These are phyloP conservation scores for Passalora sequoiae DNA, from an alignment of 2,329 filamentous ascomycete species.

Conservation along the genomic window DNA sequence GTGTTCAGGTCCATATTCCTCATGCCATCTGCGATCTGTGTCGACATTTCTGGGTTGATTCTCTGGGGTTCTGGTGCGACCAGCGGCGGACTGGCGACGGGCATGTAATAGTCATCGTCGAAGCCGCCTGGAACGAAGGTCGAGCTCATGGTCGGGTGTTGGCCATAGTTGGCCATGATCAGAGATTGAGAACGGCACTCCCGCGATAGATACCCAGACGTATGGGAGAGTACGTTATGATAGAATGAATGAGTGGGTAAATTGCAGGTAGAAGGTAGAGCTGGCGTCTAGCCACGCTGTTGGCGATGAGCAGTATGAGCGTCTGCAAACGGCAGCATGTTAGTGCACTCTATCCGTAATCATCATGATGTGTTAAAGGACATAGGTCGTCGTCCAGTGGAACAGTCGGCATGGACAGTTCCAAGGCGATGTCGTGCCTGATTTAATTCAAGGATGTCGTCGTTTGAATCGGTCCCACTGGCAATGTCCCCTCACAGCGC, in stretches of 20 bases:
- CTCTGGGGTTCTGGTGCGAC: conserved; percentile 65
- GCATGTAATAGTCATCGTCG: conserved; percentile 66
- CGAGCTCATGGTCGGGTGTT: conserved; percentile 43
- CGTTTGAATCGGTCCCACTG: background rate
- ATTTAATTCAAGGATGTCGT: too few relatives aligned
- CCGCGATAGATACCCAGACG: background rate
- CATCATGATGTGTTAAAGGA: background rate
- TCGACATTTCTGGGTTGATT: conserved; percentile 68
- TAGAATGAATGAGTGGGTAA: background rate
- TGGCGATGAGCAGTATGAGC: too few relatives aligned
- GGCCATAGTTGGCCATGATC: conserved; percentile 20
- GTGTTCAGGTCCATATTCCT: conserved; percentile 67
- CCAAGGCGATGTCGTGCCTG: too few relatives aligned
- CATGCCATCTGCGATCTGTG: conserved; percentile 93
- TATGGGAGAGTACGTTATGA: background rate
- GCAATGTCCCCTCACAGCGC: conserved; percentile 1
- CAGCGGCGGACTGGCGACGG: conserved; percentile 52
- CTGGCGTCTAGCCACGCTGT: too few relatives aligned
- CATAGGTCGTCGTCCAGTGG: background rate
- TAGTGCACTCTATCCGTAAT: background rate
- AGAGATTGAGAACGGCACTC: background rate
- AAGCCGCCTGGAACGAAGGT: conserved; percentile 64
- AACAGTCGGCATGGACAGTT: conserved; percentile 1
- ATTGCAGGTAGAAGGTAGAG: background rate
- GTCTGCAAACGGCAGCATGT: conserved; percentile 4